Percentiles rank a stretch among this genome's conserved stretches.
Conservation (phyloP, 495 filamentous ascomycete species). For the Lepraria neglecta region DNA sequence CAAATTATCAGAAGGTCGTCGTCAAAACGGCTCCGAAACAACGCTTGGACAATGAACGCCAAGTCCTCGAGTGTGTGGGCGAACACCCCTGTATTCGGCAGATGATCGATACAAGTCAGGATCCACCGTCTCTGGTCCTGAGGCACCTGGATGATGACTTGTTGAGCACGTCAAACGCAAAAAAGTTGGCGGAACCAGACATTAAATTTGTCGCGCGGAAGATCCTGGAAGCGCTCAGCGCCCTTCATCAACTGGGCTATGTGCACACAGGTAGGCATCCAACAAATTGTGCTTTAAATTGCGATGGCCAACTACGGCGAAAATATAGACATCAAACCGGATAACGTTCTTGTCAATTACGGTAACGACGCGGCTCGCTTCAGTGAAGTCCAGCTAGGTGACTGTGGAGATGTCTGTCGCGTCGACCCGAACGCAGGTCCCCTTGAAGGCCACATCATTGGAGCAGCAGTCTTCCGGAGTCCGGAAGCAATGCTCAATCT, state of each 20-base stretch:
- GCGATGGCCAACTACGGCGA: too few species aligned
- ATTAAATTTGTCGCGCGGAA: background rate
- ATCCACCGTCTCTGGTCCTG: too few species aligned
- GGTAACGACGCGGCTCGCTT: background rate
- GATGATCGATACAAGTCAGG: too few species aligned
- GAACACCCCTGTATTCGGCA: background rate
- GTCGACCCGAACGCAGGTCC: background rate
- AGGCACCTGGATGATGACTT: too few species aligned
- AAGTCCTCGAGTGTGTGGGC: background rate
- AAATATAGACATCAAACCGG: slow-evolving; percentile 17
- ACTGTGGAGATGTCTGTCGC: slow-evolving; percentile 6
- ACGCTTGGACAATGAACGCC: background rate
- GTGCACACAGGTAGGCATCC: slow-evolving; percentile 7
- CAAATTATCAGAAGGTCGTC: background rate
- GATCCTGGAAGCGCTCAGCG: background rate
- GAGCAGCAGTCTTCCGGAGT: slow-evolving; percentile 2
- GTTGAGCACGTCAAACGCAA: too few species aligned
- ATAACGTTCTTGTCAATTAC: slow-evolving; percentile 20
- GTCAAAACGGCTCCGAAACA: background rate
- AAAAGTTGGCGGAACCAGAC: too few species aligned
- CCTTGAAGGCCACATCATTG: slow-evolving; percentile 11
- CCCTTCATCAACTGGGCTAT: background rate
- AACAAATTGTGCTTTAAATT: too few species aligned
- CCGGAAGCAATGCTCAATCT: slow-evolving; percentile 17
- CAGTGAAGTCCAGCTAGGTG: slow-evolving; percentile 10